Evolutionary conservation across 257 asterid species (phyloP).

Genomic region (Avicennia marina): DNA sequence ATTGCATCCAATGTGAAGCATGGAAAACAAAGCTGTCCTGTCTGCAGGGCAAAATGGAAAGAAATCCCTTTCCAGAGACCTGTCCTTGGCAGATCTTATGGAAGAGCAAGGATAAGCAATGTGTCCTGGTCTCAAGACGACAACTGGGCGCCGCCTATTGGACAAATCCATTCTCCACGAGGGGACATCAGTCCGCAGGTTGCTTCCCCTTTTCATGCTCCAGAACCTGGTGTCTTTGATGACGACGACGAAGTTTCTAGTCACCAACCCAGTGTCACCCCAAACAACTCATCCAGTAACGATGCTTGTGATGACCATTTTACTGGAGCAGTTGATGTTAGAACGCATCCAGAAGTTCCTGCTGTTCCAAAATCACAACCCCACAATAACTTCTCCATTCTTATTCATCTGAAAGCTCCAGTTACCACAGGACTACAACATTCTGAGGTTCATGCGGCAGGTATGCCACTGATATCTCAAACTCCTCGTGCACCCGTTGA

Average conservation of each 20-base stretch:
- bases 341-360: slow-evolving; percentile 58
- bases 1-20: slow-evolving; percentile 79
- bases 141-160: slow-evolving; percentile 27
- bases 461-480: slow-evolving; percentile 21
- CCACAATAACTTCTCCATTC: slow-evolving; percentile 45
- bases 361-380: slow-evolving; percentile 46
- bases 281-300: slow-evolving; percentile 16
- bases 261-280: slow-evolving; percentile 18
- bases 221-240: slow-evolving; percentile 60
- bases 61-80: slow-evolving; percentile 70
- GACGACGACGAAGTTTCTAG: slow-evolving; percentile 65
- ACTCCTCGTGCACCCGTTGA: slow-evolving; percentile 73
- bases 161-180: slow-evolving; percentile 49
- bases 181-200: slow-evolving; percentile 20
- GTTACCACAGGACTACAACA: slow-evolving; percentile 16
- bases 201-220: slow-evolving; percentile 21
- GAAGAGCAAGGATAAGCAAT: slow-evolving; percentile 33
- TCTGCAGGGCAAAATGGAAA: slow-evolving; percentile 92
- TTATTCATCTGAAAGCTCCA: slow-evolving; percentile 83
- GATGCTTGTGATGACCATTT: slow-evolving; percentile 16
- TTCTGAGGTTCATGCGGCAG: slow-evolving; percentile 24
- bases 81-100: slow-evolving; percentile 25
- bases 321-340: slow-evolving; percentile 40
- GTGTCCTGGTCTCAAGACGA: slow-evolving; percentile 42
- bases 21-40: slow-evolving; percentile 77